phyloP scores from a whole-genome alignment of 176 grass and related monocot species.

The Avena sativa region DNA sequence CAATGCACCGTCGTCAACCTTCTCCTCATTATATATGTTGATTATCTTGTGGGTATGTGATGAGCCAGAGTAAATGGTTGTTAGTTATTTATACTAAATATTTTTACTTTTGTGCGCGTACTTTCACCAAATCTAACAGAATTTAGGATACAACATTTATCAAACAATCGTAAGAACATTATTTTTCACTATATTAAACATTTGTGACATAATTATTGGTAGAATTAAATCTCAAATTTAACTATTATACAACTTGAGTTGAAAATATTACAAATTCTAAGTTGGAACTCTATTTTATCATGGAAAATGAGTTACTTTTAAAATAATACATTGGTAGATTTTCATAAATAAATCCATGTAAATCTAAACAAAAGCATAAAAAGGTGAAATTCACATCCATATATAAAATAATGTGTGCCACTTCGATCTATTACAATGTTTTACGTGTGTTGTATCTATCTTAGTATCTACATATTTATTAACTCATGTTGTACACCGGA shows the following conservation, averaged over 20 bases:
- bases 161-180: neutral
- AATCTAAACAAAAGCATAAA: neutral
- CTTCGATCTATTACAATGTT: too few species aligned
- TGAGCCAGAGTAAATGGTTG: neutral
- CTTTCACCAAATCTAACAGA: neutral
- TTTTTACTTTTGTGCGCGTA: neutral
- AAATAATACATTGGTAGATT: neutral
- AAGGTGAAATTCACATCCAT: neutral
- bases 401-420: neutral
- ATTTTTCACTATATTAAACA: neutral
- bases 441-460: neutral
- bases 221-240: neutral
- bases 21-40: too few species aligned
- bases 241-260: neutral
- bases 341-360: neutral
- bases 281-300: neutral
- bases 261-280: too few species aligned
- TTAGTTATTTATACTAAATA: neutral
- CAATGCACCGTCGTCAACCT: too few species aligned
- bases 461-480: neutral
- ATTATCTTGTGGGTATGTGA: neutral
- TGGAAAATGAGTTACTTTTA: neutral
- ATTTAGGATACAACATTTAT: neutral
- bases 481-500: too few species aligned
- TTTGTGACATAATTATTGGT: neutral